Evolutionary conservation across 805 yeast species (phyloP), one percentile per base, ranked within the genome.

Genomic region (Candida ficus): DNA sequence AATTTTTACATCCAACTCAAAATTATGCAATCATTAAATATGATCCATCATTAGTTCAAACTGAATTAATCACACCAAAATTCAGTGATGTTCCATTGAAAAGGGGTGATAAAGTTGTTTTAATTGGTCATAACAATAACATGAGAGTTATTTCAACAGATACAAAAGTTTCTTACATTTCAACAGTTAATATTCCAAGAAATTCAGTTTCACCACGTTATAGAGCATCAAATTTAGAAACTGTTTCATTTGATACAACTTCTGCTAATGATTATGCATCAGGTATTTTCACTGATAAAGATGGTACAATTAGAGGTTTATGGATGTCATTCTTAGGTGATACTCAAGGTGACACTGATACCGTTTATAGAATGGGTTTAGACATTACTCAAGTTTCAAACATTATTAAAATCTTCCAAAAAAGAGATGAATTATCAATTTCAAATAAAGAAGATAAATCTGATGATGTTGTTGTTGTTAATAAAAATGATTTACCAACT

Each of bases 291-390:
- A 81, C 84, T 5, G 89, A 85, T 57, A 61, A 71, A 31, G 84
- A 83, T 53, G 97, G 96, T 11, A 74, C 80, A 0, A 75, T 90
- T 11, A 74, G 91, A 46, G 95, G 93, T 0, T 64, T 90, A 41
- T 90, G 96, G 96, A 61, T 89, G 46, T 74, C 91, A 1, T 88
- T 76, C 58, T 68, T 88, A 38, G 96, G 95, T 14, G 95, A 86
- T 49, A 73, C 78, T 36, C 70, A 66, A 31, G 71, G 73, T 33
- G 78, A 77, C 37, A 68, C 73, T 13, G 93, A 85, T 48, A 72
- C 78, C 20, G 70, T 76, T 45, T 82, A 80, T 59, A 67, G 78
- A 42, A 78, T 85, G 71, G 96, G 95, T 14, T 58, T 89, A 36
- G 95, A 86, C 58, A 80, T 83, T 12, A 73, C 81, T 7, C 84